Evolutionary conservation across 768 basidiomycete genomes (phyloP), one percentile per base, ranked within the genome.

Genomic region (Coprinellus micaceus): DNA sequence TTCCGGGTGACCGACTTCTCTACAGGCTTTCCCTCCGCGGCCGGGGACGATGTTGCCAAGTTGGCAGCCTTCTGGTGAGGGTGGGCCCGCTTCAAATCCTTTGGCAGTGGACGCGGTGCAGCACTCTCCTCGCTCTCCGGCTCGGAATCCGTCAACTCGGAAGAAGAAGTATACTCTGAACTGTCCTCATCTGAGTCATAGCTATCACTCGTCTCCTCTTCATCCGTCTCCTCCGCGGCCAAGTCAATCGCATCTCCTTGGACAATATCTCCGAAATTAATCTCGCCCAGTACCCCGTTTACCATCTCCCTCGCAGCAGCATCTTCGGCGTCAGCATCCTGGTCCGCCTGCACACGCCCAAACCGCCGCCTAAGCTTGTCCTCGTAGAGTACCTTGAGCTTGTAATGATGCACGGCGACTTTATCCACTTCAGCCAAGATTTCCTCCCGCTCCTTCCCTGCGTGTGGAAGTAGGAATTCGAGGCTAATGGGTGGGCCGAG

Each of bases 371-470:
- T 81, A 46, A 98, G 77, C 73, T 91, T 95, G 65, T 87, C 88
- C 71, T 99, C 97, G 66, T 97, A 89, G 10, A 91, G 79, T 25
- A 98, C 77, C 75, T 99, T 99, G 58, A 95, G 82, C 67, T 89
- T 86, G 74, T 98, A 97, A 70, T 99, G 96, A 67, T 98, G 95
- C 45, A 86, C 75, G 13, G 94, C 89, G 51, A 98, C 83, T 56
- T 82, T 81, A 71, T 99, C 97, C 3, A 98, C 83, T 67, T 99
- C 97, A 41, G 77, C 74, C 61, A 98, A 74, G 60, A 98, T 85
- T 17, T 77, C 82, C 26, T 72, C 67, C n/a, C 96, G 85, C 58
- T 91, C 92, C 50, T 82, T 70, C 17, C 88, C 91, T 1, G 80
- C 81, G 59, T 94, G 87, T 12, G 97, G 97, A 4, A 98, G 80